These are phyloP conservation scores for Beta vulgaris DNA, from an alignment of 148 eudicot genomes.

Conservation along the genomic window DNA sequence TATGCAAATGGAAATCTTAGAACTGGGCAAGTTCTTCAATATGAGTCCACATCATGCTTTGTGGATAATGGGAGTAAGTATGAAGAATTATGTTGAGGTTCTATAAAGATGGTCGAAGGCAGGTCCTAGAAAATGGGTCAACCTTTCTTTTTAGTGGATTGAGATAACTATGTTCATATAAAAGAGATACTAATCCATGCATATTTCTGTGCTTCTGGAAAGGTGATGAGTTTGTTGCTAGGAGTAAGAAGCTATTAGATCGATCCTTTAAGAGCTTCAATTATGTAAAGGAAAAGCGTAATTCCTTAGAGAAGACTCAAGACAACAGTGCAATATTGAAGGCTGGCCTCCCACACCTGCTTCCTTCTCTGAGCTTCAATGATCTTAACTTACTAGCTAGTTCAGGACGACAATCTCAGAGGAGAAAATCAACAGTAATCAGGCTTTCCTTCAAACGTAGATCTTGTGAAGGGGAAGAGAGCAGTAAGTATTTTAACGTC, in stretches of 20 bases:
- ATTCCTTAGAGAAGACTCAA: conserved; percentile 35
- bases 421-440: conserved; percentile 53
- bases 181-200: background rate
- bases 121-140: conserved; percentile 21
- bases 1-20: conserved; percentile 26
- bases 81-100: conserved; percentile 53
- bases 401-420: conserved; percentile 36
- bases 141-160: background rate
- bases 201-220: conserved; percentile 32
- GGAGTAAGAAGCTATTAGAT: conserved; percentile 44
- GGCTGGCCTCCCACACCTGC: conserved; percentile 47
- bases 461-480: conserved; percentile 61
- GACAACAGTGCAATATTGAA: conserved; percentile 33
- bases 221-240: conserved; percentile 38
- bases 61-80: conserved; percentile 43
- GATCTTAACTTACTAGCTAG: conserved; percentile 36
- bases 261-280: conserved; percentile 48
- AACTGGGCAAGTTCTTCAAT: conserved; percentile 48
- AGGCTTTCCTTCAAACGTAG: conserved; percentile 67
- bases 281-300: conserved; percentile 37
- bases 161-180: background rate
- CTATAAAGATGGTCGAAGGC: conserved; percentile 43
- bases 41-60: conserved; percentile 49
- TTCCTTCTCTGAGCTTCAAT: conserved; percentile 48
- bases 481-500: conserved; percentile 34